These are phyloP conservation scores for Sindora glabra DNA, from an alignment of 306 rosid genomes.

Conservation along the genomic window DNA sequence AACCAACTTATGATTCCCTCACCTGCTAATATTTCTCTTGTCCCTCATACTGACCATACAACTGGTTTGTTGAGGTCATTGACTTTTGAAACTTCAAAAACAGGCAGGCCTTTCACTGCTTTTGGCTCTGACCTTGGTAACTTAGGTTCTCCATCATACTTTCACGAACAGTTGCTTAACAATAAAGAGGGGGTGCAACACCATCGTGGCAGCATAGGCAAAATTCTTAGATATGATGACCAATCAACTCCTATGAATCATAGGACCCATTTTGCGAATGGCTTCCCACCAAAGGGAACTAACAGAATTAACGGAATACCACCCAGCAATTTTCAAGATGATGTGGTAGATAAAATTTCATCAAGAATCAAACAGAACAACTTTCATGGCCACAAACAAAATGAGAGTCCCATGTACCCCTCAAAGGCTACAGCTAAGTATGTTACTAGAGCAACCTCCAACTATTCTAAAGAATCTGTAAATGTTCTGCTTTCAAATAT, in stretches of 20 bases:
- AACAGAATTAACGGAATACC: conserved; percentile 31
- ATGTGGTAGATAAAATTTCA: conserved; percentile 23
- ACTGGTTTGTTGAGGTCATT: conserved; percentile 32
- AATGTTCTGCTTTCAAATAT: conserved; percentile 23
- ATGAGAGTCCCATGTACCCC: conserved; percentile 34
- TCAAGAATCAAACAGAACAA: conserved; percentile 36
- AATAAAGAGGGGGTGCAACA: conserved; percentile 29
- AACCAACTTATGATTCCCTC: conserved; percentile 70
- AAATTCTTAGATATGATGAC: conserved; percentile 38
- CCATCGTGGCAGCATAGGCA: conserved; percentile 26
- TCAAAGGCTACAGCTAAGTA: conserved; percentile 31
- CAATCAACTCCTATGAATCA: conserved; percentile 27
- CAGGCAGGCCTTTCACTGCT: conserved; percentile 35
- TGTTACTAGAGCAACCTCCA: conserved; percentile 25
- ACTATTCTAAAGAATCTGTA: conserved; percentile 29
- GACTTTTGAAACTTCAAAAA: conserved; percentile 40
- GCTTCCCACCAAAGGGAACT: conserved; percentile 34
- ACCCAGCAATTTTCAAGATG: conserved; percentile 27
- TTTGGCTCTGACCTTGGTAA: conserved; percentile 24
- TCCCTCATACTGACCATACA: conserved; percentile 30
- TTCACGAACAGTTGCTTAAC: conserved; percentile 23
- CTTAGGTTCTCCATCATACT: conserved; percentile 35
- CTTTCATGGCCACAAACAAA: conserved; percentile 23
- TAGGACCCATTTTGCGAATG: conserved; percentile 27
- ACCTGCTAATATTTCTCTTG: conserved; percentile 26